Base-by-base conservation (phyloP, 805 yeast species). In the Grigorovia transvaalensis region DNA sequence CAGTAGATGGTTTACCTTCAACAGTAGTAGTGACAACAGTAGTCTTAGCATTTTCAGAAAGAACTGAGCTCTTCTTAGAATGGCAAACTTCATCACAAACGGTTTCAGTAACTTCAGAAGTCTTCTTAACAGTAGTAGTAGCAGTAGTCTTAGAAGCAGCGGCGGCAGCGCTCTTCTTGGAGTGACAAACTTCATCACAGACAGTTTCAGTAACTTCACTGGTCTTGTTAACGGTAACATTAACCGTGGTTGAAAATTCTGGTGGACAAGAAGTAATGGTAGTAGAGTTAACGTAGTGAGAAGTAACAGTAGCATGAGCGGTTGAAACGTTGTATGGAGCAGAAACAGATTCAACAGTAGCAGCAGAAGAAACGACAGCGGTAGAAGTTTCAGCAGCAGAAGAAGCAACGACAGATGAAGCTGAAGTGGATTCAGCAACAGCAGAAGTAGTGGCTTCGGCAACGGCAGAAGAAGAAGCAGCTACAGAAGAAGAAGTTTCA, bases 301-400 rank as follows among this genome's bases (percentile, higher is more conserved):
- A 20, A 18, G 49, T 46, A n/a, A 42, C 23, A 13, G 30, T 46
- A 33, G 30, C 9, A n/a, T 38, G 15, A 15, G 42, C 42, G 19
- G 44, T 17, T 6, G 47, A 17, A 17, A 40, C 18, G 8, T 19
- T 23, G 15, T 45, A 20, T 19, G 43, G n/a, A 23, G 27, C 27
- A 23, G 27, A 23, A 23, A 23, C 27, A 23, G 27, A 23, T 23
- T 23, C 27, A 23, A 23, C 27, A 6, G 27, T 38, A 40, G 51
- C 19, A 6, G 49, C 9, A 19, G 27, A 12, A 18, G 43, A 18
- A 40, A 38, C 12, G 27, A 29, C 15, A 12, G 45, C 20, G 13
- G 54, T 51, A 50, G 58, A 54, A 23, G 57, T 55, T 49, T 55
- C 56, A 47, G 54, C 38, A 50, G 60, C 56, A 35, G 52, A 50